A percentile compares a stretch with the other conserved stretches of the same genome.
Evolutionary conservation across 805 yeast species (phyloP).

Genomic region (Yarrowia deformans): DNA sequence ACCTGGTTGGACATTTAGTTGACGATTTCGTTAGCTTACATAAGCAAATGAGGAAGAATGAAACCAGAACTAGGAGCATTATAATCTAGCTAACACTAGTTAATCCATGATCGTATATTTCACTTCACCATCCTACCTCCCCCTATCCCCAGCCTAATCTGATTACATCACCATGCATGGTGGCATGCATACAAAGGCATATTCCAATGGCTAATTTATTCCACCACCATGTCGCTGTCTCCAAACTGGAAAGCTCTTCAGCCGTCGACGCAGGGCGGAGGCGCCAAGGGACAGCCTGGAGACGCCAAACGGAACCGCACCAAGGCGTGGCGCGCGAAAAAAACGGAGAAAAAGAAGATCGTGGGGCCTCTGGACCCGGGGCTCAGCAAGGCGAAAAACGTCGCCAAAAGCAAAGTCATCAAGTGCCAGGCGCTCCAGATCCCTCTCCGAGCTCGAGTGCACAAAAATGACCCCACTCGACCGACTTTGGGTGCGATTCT

Average conservation of each 20-base stretch:
- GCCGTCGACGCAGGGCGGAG: constrained; percentile 1
- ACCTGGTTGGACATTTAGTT: no score
- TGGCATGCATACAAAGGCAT: constrained; percentile 6
- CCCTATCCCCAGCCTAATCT: neutral
- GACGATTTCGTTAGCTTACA: no score
- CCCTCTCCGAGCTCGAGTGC: constrained; percentile 13
- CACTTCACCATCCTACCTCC: no score
- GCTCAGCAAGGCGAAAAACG: constrained; percentile 9
- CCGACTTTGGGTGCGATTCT: constrained; percentile 22
- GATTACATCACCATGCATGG: constrained; percentile 16
- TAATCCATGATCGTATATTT: no score
- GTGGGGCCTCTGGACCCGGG: constrained; percentile 1
- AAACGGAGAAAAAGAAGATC: constrained; percentile 8
- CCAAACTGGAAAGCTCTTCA: constrained; percentile 12
- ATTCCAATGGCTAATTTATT: neutral
- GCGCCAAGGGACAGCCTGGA: constrained; percentile 4
- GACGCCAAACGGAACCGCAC: constrained; percentile 31
- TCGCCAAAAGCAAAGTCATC: constrained; percentile 17
- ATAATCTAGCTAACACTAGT: no score
- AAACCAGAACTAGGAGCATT: no score
- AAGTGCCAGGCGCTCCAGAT: constrained; percentile 35
- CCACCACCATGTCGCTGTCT: constrained; percentile 20
- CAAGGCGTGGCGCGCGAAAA: constrained; percentile 32
- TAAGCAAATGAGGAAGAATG: no score
- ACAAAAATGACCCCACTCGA: constrained; percentile 17